Percentiles rank a stretch among this genome's conserved stretches.
Conservation (phyloP, 2,329 filamentous ascomycete species). For the Colletotrichum horii region DNA sequence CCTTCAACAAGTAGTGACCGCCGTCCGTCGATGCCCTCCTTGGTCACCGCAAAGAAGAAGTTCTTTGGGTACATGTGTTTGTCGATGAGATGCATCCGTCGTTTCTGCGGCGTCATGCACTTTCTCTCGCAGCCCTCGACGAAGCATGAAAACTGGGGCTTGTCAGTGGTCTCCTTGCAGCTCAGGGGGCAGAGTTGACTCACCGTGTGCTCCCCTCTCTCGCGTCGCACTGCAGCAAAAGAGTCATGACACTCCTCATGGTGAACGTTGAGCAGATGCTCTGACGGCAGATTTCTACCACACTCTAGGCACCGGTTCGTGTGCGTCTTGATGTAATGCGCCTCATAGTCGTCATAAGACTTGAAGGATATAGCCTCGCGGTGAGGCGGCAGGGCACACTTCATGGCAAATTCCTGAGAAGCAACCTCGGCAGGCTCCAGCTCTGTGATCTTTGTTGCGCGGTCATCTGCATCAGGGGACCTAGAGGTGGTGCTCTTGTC, state of each 20-base stretch:
- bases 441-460: constrained; percentile 61
- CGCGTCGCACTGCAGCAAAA: constrained; percentile 72
- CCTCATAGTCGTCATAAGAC: constrained; percentile 81
- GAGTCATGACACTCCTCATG: constrained; percentile 93
- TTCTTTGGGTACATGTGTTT: constrained; percentile 91
- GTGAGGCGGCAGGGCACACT: constrained; percentile 84
- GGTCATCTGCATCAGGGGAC: constrained; percentile 24
- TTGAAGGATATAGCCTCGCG: constrained; percentile 71
- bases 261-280: constrained; percentile 80
- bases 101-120: constrained; percentile 83
- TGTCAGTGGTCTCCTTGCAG: constrained; percentile 13
- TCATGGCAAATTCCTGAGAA: constrained; percentile 60
- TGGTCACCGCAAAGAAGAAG: constrained; percentile 87
- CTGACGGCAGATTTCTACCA: constrained; percentile 84
- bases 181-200: constrained; percentile 27
- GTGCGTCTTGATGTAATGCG: constrained; percentile 83
- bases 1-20: constrained; percentile 76
- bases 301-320: constrained; percentile 87
- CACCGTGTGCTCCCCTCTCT: constrained; percentile 86
- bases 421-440: constrained; percentile 52
- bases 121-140: constrained; percentile 86
- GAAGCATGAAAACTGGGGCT: constrained; percentile 79
- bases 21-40: constrained; percentile 86
- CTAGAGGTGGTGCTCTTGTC: constrained; percentile 8
- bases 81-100: constrained; percentile 87